These are phyloP conservation scores for Backusella mclennaniae DNA, from an alignment of 192 early-diverging fungal species.

Conservation along the genomic window DNA sequence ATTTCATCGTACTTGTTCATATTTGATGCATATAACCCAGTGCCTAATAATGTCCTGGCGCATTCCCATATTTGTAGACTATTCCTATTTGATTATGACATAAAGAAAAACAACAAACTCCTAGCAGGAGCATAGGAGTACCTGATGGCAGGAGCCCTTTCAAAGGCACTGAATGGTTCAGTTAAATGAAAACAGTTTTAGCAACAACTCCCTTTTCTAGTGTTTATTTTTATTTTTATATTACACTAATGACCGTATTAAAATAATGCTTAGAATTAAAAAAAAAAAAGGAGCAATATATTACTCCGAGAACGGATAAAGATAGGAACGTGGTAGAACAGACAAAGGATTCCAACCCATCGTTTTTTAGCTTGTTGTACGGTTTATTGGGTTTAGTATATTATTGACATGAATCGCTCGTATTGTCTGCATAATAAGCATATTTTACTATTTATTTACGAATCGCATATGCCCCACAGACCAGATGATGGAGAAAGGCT, in stretches of 20 bases:
- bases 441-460: neutral
- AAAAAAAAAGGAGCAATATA: neutral
- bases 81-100: neutral
- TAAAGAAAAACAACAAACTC: neutral
- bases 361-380: neutral
- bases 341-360: neutral
- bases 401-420: neutral
- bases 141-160: neutral
- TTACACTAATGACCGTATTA: neutral
- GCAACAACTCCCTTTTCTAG: neutral
- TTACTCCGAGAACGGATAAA: slow-evolving; percentile 6
- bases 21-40: neutral
- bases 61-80: neutral
- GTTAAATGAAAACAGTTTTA: slow-evolving; percentile 7
- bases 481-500: neutral
- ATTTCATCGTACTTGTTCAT: neutral
- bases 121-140: neutral
- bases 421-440: neutral
- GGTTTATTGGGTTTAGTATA: neutral
- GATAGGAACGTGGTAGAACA: neutral
- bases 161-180: neutral
- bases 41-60: neutral
- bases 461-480: neutral
- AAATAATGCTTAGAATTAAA: slow-evolving; percentile 1
- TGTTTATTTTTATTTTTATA: slow-evolving; percentile 10